Evolutionary conservation across 2,329 filamentous ascomycete genomes (phyloP).

Genomic region (Mollisiaceae sp.): DNA sequence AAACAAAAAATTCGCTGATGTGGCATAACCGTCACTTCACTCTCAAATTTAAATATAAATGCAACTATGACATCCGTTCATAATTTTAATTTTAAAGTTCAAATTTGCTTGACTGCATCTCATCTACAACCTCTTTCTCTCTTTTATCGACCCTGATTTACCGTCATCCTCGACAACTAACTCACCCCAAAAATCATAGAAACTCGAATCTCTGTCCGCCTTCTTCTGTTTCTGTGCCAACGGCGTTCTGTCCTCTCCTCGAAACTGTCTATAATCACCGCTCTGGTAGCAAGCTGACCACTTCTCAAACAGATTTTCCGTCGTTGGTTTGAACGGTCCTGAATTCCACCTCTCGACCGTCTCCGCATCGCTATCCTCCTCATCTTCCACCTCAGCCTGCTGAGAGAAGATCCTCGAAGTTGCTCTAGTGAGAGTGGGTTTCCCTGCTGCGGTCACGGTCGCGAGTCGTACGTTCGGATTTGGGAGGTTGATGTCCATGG

Average conservation of each 20-base stretch:
- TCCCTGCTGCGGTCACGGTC: background rate
- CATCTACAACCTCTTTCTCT: too few relatives aligned
- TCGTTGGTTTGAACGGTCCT: background rate
- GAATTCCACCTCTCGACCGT: background rate
- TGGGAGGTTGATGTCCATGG: background rate
- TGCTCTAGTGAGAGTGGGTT: background rate
- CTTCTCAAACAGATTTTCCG: background rate
- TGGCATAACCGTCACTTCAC: too few relatives aligned
- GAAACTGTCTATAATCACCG: background rate
- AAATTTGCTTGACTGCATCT: too few relatives aligned
- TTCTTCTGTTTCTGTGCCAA: background rate
- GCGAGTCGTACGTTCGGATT: background rate
- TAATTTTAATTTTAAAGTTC: too few relatives aligned
- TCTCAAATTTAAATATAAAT: too few relatives aligned
- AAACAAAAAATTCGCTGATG: too few relatives aligned
- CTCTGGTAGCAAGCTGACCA: background rate
- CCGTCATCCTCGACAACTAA: background rate
- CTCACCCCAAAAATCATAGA: slow-evolving; percentile 4
- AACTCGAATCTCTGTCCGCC: background rate
- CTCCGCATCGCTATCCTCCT: background rate
- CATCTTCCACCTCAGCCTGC: slow-evolving; percentile 6
- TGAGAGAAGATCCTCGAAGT: slow-evolving; percentile 11
- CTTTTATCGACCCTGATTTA: background rate
- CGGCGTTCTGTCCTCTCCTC: background rate
- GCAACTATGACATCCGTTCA: too few relatives aligned